These are phyloP conservation scores for Rheum nobile DNA, from an alignment of 148 eudicot species.

Conservation along the genomic window DNA sequence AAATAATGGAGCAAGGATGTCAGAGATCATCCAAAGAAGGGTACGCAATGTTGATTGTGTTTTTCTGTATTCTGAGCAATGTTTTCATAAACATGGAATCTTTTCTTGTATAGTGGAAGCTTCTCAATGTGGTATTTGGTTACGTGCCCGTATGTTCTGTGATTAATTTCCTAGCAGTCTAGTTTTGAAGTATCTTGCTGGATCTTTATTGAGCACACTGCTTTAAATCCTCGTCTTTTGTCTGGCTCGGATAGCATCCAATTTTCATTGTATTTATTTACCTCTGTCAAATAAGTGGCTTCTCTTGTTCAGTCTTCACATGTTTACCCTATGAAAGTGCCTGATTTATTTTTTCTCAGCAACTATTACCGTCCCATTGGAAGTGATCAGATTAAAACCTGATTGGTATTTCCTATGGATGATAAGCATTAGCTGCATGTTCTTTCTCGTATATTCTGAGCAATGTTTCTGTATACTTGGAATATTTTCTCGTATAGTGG, in stretches of 20 bases:
- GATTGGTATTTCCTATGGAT: neutral
- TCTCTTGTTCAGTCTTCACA: neutral
- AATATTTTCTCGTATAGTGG: neutral
- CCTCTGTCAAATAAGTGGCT: neutral
- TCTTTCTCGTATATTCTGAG: too few relatives aligned
- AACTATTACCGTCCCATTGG: neutral
- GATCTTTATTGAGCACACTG: neutral
- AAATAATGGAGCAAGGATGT: slow-evolving; percentile 53
- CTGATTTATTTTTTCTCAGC: neutral
- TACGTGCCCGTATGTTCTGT: neutral
- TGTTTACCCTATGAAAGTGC: neutral
- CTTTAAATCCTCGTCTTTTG: neutral
- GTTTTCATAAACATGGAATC: neutral
- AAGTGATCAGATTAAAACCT: neutral
- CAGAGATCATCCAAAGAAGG: slow-evolving; percentile 60
- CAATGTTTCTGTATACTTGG: neutral
- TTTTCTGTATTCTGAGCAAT: neutral
- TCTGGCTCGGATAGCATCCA: neutral
- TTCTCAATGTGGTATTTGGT: neutral
- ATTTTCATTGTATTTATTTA: neutral
- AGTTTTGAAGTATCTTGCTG: neutral
- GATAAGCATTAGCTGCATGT: neutral
- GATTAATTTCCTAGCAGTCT: neutral
- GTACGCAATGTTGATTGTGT: slow-evolving; percentile 13
- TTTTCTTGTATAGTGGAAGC: neutral